Percentiles rank a stretch among this genome's conserved stretches.
These are phyloP conservation scores for Stereum hirsutum DNA, from an alignment of 1,284 basidiomycete genomes.

Conservation along the genomic window DNA sequence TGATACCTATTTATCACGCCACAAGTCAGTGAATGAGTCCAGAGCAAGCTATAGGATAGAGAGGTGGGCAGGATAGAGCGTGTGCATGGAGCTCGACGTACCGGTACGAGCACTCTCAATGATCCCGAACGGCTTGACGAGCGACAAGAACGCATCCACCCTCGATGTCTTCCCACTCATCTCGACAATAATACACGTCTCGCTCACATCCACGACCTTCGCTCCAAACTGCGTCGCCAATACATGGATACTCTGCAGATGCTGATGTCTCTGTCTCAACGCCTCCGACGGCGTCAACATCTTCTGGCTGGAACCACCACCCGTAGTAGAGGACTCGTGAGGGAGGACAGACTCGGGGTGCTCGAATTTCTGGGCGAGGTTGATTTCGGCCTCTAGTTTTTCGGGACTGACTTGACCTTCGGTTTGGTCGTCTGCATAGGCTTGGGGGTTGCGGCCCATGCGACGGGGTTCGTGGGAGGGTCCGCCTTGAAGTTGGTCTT, in stretches of 20 bases:
- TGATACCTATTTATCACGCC: constrained; percentile 50
- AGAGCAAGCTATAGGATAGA: not conserved
- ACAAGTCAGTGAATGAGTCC: not conserved
- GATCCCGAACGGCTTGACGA: constrained; percentile 91
- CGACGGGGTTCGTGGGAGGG: constrained; percentile 70
- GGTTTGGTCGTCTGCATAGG: constrained; percentile 22
- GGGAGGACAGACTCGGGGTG: constrained; percentile 30
- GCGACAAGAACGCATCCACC: constrained; percentile 88
- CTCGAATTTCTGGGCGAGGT: constrained; percentile 72
- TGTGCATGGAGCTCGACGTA: constrained; percentile 25
- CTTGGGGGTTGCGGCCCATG: constrained; percentile 12
- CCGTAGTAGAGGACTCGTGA: not conserved
- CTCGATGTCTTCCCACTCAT: constrained; percentile 87
- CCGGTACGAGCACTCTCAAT: constrained; percentile 90
- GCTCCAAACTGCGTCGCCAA: constrained; percentile 89
- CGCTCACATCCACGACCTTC: constrained; percentile 90
- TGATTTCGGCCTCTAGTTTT: constrained; percentile 63
- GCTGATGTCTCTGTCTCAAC: constrained; percentile 69
- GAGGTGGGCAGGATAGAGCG: constrained; percentile 1
- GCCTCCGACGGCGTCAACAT: constrained; percentile 18
- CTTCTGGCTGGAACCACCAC: not conserved
- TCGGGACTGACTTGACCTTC: too few species aligned
- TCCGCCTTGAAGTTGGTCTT: constrained; percentile 76
- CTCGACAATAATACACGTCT: constrained; percentile 93
- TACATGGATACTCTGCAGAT: constrained; percentile 79